These are phyloP conservation scores for Aureobasidium mangrovei DNA, from an alignment of 2,329 filamentous ascomycete species.

Conservation along the genomic window DNA sequence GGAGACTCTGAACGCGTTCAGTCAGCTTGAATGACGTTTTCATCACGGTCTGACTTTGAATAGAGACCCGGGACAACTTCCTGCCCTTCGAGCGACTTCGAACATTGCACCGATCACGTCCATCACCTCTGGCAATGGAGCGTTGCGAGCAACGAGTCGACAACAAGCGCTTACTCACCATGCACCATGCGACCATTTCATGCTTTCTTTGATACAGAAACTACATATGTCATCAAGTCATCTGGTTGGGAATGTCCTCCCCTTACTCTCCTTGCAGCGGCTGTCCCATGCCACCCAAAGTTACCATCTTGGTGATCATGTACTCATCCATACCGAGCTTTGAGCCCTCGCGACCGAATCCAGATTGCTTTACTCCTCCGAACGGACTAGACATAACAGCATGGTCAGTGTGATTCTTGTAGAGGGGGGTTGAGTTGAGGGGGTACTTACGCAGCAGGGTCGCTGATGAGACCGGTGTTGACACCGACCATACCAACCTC, in stretches of 20 bases:
- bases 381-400: constrained; percentile 19
- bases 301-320: constrained; percentile 38
- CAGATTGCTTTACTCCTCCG: constrained; percentile 33
- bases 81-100: no score
- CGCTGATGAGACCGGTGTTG: constrained; percentile 43
- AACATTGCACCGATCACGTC: no score
- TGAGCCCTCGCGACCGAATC: constrained; percentile 45
- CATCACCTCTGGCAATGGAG: no score
- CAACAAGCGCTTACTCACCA: no score
- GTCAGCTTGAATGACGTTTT: no score
- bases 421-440: no score
- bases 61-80: no score
- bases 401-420: no score
- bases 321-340: constrained; percentile 44
- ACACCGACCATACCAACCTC: constrained; percentile 80
- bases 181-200: no score
- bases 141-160: no score
- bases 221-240: neutral
- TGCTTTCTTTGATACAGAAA: neutral
- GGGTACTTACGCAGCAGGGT: constrained; percentile 29
- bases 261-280: constrained; percentile 38
- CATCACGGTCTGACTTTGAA: no score
- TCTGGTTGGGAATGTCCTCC: neutral
- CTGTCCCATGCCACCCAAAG: constrained; percentile 53
- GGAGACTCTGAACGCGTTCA: no score